These are phyloP conservation scores for Solanum chmielewskii DNA, from an alignment of 257 asterid species.

Conservation along the genomic window DNA sequence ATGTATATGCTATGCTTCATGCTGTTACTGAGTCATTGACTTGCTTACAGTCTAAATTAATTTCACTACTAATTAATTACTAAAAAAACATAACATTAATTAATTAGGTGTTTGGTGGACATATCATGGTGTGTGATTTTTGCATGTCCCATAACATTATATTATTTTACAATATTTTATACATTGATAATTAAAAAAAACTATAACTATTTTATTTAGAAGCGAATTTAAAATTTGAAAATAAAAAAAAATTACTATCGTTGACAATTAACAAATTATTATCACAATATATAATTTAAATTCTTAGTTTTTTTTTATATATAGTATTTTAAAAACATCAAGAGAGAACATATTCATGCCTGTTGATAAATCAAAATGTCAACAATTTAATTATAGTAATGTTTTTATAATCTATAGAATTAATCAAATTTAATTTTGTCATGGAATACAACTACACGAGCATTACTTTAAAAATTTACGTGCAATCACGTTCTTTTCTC, in stretches of 20 bases:
- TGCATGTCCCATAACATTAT: not conserved
- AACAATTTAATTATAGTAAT: not conserved
- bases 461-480: not conserved
- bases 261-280: not conserved
- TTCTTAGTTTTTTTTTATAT: not conserved
- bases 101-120: not conserved
- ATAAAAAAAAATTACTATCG: no score
- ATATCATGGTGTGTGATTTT: not conserved
- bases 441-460: not conserved
- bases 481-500: not conserved
- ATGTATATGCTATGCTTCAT: not conserved
- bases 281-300: not conserved
- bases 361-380: not conserved
- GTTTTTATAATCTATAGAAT: not conserved
- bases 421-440: not conserved
- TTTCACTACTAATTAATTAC: not conserved
- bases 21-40: not conserved
- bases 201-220: not conserved
- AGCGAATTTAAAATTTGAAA: rapidly evolving
- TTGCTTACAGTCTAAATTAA: not conserved
- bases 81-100: not conserved
- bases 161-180: not conserved
- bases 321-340: not conserved
- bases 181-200: no score
- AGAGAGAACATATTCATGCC: not conserved